These are phyloP conservation scores for Sporisorium sorghi DNA, from an alignment of 1,284 basidiomycete genomes.

Conservation along the genomic window DNA sequence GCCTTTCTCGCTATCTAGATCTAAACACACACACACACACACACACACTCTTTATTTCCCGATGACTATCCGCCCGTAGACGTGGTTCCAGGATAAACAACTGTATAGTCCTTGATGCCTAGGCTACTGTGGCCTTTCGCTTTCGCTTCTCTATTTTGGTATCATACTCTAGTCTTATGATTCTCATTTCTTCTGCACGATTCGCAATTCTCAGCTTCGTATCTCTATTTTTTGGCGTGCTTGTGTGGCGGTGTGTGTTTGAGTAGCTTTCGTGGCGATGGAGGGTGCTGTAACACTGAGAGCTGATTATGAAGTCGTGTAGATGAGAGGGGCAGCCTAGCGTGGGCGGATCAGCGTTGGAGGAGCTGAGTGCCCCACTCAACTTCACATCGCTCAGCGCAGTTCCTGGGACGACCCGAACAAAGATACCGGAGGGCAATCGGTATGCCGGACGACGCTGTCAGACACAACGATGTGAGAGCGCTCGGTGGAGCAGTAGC, in stretches of 20 bases:
- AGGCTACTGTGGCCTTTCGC: slow-evolving; percentile 4
- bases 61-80: slow-evolving; percentile 18
- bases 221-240: background rate
- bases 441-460: no score
- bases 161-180: slow-evolving; percentile 11
- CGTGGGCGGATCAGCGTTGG: no score
- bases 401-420: no score
- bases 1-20: slow-evolving; percentile 26
- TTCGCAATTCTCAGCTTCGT: slow-evolving; percentile 18
- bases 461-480: no score
- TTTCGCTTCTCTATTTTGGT: slow-evolving; percentile 11
- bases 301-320: no score
- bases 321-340: no score
- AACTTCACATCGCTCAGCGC: no score
- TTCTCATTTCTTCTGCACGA: slow-evolving; percentile 7
- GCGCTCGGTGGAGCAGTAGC: no score
- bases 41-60: slow-evolving; percentile 34
- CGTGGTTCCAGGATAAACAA: slow-evolving; percentile 10
- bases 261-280: background rate
- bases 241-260: background rate
- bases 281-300: no score
- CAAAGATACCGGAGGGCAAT: no score
- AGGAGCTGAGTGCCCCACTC: no score
- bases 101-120: slow-evolving; percentile 1
- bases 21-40: no score